Evolutionary conservation across 164 flowering plant species (phyloP).

Genomic region (Dillenia turbinata): DNA sequence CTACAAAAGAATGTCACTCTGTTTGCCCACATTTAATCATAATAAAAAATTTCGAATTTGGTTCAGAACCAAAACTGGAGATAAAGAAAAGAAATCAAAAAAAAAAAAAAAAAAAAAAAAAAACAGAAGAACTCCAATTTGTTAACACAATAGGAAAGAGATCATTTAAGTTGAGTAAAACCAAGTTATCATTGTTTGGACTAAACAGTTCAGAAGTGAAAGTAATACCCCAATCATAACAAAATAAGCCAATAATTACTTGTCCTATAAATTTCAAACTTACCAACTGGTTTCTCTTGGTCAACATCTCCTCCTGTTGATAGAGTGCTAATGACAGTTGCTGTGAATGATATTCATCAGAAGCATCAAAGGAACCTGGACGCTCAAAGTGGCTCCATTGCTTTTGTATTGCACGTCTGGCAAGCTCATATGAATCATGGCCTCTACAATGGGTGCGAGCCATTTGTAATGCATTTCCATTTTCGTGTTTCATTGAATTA

Average conservation of each 20-base stretch:
- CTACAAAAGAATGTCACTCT: neutral
- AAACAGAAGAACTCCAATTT: too few relatives aligned
- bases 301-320: conserved; percentile 47
- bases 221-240: too few relatives aligned
- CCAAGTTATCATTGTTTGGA: too few relatives aligned
- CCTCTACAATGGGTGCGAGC: conserved; percentile 33
- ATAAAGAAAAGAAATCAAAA: too few relatives aligned
- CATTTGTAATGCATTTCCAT: conserved; percentile 23
- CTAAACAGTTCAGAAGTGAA: too few relatives aligned
- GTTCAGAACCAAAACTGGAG: too few relatives aligned
- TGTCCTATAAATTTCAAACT: conserved; percentile 12
- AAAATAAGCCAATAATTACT: neutral
- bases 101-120: too few relatives aligned
- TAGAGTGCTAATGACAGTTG: conserved; percentile 57
- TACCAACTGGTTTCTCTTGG: conserved; percentile 56
- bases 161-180: too few relatives aligned
- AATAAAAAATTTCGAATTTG: too few relatives aligned
- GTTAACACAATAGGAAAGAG: too few relatives aligned
- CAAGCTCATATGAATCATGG: conserved; percentile 38
- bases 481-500: conserved; percentile 43
- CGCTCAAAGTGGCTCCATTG: conserved; percentile 68
- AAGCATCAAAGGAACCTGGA: conserved; percentile 82
- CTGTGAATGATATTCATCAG: conserved; percentile 79
- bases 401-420: conserved; percentile 41
- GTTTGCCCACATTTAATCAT: too few relatives aligned